Base-by-base conservation (phyloP, 768 basidiomycete genomes). In the Trametes gibbosa region DNA sequence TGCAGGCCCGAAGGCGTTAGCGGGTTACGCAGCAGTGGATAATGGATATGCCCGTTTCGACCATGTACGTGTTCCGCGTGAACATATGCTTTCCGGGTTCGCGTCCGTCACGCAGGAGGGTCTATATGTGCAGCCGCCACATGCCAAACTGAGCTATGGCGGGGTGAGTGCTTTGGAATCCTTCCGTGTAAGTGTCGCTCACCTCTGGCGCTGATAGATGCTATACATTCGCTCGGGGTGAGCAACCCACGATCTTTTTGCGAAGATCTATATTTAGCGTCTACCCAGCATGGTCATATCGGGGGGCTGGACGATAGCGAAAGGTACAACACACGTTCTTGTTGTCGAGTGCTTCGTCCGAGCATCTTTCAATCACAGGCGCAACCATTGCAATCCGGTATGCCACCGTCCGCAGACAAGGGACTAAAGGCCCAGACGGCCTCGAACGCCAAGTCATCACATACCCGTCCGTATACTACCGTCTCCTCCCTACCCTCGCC, bases 31-130 rank as follows among this genome's bases (percentile, higher is more conserved):
- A 9, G 65, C 83, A 0, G 74, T 77, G 0, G 89, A 91, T 63
- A 84, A 90, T 57, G 89, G 89, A 2, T 91, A 81, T 60, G 86
- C 83, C 7, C 77, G 79, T 17, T 89, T 90, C 59, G 69, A 84
- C 61, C 85, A 78, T 61, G 80, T 89, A 46, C 79, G 84, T 9
- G 84, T 90, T 50, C 86, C 88, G 1, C 80, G 83, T 50, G 81
- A 79, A 58, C 75, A 87, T 43, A 90, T 92, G 88, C 80, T 92
- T 5, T 86, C 84, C 42, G 84, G 82, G 53, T 91, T 90, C 61
- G 85, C 89, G 1, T 78, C 78, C 47, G 85, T 92, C 41, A 86
- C 86, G 0, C 74, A 83, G 29, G 84, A 82, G 0, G 87, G 87
- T 2, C 69, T 72, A 58, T 92, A 92, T 65, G 65, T 84, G 24